These are phyloP conservation scores for Cercospora sp. DNA, from an alignment of 2,329 filamentous ascomycete species.

Conservation along the genomic window DNA sequence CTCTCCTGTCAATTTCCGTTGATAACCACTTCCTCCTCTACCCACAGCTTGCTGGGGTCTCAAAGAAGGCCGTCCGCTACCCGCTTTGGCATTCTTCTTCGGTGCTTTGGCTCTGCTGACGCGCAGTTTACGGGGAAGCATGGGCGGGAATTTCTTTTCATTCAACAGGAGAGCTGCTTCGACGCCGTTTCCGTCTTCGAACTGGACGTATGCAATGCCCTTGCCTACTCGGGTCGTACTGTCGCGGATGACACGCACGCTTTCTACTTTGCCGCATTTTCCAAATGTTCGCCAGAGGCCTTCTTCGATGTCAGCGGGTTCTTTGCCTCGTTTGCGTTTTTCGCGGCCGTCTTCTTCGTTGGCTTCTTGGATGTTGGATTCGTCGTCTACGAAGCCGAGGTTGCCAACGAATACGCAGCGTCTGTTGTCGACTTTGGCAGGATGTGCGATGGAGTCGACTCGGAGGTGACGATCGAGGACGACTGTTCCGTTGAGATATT, in stretches of 20 bases:
- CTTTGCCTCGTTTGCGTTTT: conserved; percentile 65
- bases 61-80: conserved; percentile 31
- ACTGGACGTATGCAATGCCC: conserved; percentile 96
- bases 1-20: conserved; percentile 68
- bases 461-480: conserved; percentile 85
- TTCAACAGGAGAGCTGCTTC: conserved; percentile 87
- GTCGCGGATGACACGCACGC: conserved; percentile 88
- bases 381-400: conserved; percentile 91
- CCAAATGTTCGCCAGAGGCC: conserved; percentile 82
- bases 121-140: conserved; percentile 84
- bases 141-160: conserved; percentile 88
- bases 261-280: conserved; percentile 81
- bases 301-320: conserved; percentile 85
- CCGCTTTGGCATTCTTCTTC: conserved; percentile 49
- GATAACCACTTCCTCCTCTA: conserved; percentile 52
- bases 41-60: conserved; percentile 23
- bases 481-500: conserved; percentile 77
- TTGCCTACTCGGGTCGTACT: conserved; percentile 90
- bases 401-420: conserved; percentile 97
- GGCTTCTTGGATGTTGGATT: conserved; percentile 64
- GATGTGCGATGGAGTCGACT: conserved; percentile 88
- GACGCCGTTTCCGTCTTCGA: conserved; percentile 81
- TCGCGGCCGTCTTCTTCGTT: conserved; percentile 63
- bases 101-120: conserved; percentile 81
- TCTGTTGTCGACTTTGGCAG: conserved; percentile 75